Conservation (phyloP, 1,139 yeast genomes). For the Candida albicans region DNA sequence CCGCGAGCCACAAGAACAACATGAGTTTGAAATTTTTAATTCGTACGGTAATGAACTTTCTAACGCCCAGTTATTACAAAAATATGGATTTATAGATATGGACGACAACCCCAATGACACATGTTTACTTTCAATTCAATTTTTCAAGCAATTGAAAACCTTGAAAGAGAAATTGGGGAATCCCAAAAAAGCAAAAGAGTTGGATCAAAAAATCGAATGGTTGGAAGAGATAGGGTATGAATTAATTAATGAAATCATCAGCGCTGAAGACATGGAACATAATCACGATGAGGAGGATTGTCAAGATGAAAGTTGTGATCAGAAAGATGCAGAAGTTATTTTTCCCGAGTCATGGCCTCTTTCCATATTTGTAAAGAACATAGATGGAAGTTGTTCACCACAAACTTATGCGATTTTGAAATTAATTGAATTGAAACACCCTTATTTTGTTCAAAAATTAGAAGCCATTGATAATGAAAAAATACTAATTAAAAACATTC, state of each 20-base stretch:
- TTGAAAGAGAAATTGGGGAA: slow-evolving; percentile 20
- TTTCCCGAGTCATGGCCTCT: slow-evolving; percentile 32
- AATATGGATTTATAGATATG: slow-evolving; percentile 67
- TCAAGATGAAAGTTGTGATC: slow-evolving; percentile 13
- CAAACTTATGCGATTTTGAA: slow-evolving; percentile 29
- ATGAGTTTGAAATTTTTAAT: slow-evolving; percentile 61
- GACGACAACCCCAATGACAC: slow-evolving; percentile 56
- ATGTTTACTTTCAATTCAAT: slow-evolving; percentile 56
- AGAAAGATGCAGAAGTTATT: slow-evolving; percentile 19
- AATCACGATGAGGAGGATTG: slow-evolving; percentile 19
- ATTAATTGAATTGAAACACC: slow-evolving; percentile 26
- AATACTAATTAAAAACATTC: slow-evolving; percentile 9
- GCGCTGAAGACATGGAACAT: slow-evolving; percentile 8
- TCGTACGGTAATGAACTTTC: slow-evolving; percentile 71
- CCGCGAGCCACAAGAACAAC: slow-evolving; percentile 39
- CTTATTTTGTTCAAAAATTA: slow-evolving; percentile 21
- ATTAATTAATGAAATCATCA: slow-evolving; percentile 37
- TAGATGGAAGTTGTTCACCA: slow-evolving; percentile 25
- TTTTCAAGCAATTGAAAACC: slow-evolving; percentile 41
- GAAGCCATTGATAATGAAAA: slow-evolving; percentile 8
- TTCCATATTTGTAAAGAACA: slow-evolving; percentile 22
- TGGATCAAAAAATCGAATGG: slow-evolving; percentile 57
- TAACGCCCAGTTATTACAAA: slow-evolving; percentile 63
- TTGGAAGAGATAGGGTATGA: slow-evolving; percentile 57
- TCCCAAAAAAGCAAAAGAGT: slow-evolving; percentile 27